Evolutionary conservation across 371 early-diverging fungal species (phyloP).

Genomic region (Mortierella sp.): DNA sequence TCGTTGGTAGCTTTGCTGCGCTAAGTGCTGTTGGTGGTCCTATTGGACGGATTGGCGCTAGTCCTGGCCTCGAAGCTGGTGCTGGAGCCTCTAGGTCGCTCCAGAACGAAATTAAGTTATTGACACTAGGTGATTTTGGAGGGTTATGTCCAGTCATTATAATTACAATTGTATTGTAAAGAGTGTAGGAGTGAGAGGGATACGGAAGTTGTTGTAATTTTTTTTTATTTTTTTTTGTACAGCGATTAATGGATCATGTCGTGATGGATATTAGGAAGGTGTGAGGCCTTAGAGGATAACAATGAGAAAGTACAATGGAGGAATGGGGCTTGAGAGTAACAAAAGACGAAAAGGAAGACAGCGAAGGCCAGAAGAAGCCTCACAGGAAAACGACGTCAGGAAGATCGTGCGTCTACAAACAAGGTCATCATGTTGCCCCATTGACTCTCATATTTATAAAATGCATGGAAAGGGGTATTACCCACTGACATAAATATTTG

Average conservation of each 20-base stretch:
- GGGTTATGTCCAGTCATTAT: constrained; percentile 24
- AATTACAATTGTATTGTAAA: neutral
- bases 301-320: neutral
- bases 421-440: neutral
- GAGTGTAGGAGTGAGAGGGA: neutral
- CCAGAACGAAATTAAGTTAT: constrained; percentile 55
- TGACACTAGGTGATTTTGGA: constrained; percentile 42
- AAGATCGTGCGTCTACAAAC: neutral
- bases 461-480: too few relatives aligned
- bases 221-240: neutral
- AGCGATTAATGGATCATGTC: neutral
- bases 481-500: too few relatives aligned
- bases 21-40: neutral
- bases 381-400: neutral
- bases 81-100: constrained; percentile 29
- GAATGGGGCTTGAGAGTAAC: neutral
- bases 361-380: neutral
- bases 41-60: neutral
- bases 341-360: neutral
- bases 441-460: too few relatives aligned
- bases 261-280: neutral
- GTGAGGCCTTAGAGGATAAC: neutral
- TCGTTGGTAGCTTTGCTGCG: neutral
- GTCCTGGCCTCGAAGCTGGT: neutral
- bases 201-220: too few relatives aligned